Evolutionary conservation across 306 rosid species (phyloP), one percentile per base, ranked within the genome.

Genomic region (Trifolium pratense): DNA sequence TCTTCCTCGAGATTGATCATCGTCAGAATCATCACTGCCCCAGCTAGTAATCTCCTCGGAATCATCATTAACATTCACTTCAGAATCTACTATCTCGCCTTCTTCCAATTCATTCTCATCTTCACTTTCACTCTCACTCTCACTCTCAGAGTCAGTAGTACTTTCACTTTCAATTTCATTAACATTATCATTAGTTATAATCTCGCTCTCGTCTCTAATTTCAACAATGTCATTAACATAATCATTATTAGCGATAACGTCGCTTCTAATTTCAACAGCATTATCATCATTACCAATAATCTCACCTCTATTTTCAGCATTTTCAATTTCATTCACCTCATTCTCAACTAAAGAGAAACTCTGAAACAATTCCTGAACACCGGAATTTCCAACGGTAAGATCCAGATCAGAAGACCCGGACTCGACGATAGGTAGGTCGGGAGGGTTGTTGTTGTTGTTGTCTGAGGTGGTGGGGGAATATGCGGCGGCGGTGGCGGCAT

Each of bases 81-180:
- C 81, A 6, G 79, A 83, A 62, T 82, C 90, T 37, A 73, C 59
- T 71, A 91, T 83, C 74, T 91, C 97, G 31, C 96, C 97, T 75
- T 91, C 97, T 81, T 91, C 97, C 39, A 84, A 40, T 18, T 91
- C 67, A 1, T 34, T 11, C 29, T 25, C 63, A 80, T 32, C 57
- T 8, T 26, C 11, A 0, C 10, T 49, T 14, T 68, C 29, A 16
- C 57, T 61, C n/a, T n/a, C n/a, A 55, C 78, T 29, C 14, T 74
- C 66, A 75, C 64, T 77, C 58, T 75, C 86, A 7, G 82, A 68
- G 23, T 80, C 81, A 1, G 78, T 29, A 29, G 32, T 75, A 65
- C 76, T 78, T 39, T 49, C 86, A 23, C 0, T 26, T 3, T 26
- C 58, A 46, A 1, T 34, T 25, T 16, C 73, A 56, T 64, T 40